Evolutionary conservation across 768 basidiomycete genomes (phyloP).

Genomic region (Symmetrospora coprosmae): DNA sequence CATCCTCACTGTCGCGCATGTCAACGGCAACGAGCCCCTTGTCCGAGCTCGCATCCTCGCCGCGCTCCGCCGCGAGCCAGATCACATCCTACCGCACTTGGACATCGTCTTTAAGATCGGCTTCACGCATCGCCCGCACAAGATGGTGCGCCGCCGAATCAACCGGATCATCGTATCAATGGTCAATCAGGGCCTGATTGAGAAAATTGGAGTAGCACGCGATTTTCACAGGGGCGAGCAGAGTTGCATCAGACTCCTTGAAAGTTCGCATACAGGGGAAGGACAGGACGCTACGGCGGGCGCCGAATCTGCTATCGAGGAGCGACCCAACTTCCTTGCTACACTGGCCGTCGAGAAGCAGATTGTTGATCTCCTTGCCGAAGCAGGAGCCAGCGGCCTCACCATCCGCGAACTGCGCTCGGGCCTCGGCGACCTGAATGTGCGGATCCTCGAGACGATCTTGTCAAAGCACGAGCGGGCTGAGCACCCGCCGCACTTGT

Average conservation of each 20-base stretch:
- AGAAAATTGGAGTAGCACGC: conserved; percentile 56
- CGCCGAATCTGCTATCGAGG: conserved; percentile 41
- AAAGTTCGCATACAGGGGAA: conserved; percentile 6
- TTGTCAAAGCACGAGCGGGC: conserved; percentile 54
- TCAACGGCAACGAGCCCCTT: conserved; percentile 39
- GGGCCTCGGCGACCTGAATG: conserved; percentile 50
- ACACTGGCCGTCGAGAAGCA: conserved; percentile 65
- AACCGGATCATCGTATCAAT: conserved; percentile 58
- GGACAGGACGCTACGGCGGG: conserved; percentile 36
- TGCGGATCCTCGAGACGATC: conserved; percentile 59
- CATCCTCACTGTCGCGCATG: conserved; percentile 29
- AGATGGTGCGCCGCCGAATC: conserved; percentile 65
- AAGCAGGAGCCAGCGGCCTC: conserved; percentile 45
- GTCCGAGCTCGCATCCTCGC: conserved; percentile 58
- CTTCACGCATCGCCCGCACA: conserved; percentile 48
- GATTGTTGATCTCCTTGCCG: conserved; percentile 57
- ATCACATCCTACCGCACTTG: conserved; percentile 55
- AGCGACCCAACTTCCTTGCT: conserved; percentile 33
- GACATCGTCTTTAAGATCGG: conserved; percentile 64
- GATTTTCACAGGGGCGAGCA: neutral
- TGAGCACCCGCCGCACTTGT: conserved; percentile 55
- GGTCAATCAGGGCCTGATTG: conserved; percentile 57
- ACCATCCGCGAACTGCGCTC: conserved; percentile 26
- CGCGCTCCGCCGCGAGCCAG: conserved; percentile 55
- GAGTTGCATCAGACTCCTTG: neutral